Conservation (phyloP, 768 basidiomycete genomes). For the Inosperma sp. region DNA sequence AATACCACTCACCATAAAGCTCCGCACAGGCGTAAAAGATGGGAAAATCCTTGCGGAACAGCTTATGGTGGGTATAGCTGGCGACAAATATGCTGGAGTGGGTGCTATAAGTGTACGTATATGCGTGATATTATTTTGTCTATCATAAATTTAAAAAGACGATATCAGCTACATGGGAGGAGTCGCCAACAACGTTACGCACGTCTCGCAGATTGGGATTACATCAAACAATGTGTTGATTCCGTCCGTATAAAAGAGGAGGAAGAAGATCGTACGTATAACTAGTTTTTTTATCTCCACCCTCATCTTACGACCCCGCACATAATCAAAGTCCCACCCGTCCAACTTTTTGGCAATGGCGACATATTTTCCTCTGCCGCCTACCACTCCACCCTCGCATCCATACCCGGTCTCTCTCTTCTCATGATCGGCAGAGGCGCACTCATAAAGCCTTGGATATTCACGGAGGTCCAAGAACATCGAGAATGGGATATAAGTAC, state of each 20-base stretch:
- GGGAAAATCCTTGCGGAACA: no score
- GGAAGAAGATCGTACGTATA: constrained; percentile 62
- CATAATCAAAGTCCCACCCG: constrained; percentile 52
- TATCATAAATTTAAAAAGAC: no score
- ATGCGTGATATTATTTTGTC: no score
- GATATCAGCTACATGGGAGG: constrained; percentile 96
- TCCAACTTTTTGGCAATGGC: constrained; percentile 97
- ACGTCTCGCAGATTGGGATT: constrained; percentile 89
- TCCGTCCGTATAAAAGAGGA: constrained; percentile 67
- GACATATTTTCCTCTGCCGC: constrained; percentile 88
- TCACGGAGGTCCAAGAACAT: constrained; percentile 90
- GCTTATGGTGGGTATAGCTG: no score
- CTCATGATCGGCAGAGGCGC: constrained; percentile 95
- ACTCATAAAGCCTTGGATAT: constrained; percentile 94
- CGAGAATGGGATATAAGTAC: constrained; percentile 93
- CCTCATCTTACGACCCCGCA: background rate
- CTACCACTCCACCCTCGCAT: constrained; percentile 73
- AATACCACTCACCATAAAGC: constrained; percentile 89
- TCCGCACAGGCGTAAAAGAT: no score
- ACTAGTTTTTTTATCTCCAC: background rate
- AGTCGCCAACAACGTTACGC: constrained; percentile 94
- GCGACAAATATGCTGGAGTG: no score
- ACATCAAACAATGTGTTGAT: constrained; percentile 83
- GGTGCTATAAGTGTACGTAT: no score
- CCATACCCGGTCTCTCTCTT: constrained; percentile 87